These are phyloP conservation scores for Borovskyia barvae DNA, from an alignment of 208 protist species.

Conservation along the genomic window DNA sequence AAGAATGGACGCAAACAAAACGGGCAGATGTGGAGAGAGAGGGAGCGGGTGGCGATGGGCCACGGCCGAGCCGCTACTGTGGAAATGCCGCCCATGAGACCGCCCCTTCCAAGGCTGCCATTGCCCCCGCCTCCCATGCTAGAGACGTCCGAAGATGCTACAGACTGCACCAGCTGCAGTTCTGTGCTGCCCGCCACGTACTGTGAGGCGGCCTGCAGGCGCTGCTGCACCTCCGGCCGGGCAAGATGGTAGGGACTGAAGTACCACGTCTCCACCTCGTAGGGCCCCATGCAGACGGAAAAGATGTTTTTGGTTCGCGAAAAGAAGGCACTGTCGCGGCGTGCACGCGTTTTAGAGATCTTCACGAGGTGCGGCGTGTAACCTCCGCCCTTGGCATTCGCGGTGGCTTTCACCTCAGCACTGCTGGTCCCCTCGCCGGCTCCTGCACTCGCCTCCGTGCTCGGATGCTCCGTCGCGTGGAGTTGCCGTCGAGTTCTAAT, in stretches of 20 bases:
- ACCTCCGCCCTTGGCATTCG: conserved; percentile 54
- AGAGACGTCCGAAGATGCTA: neutral
- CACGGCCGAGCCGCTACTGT: neutral
- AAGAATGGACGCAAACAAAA: conserved; percentile 97
- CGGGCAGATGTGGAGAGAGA: conserved; percentile 96
- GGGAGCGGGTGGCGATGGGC: conserved; percentile 39
- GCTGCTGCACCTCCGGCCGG: conserved; percentile 62
- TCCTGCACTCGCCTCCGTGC: conserved; percentile 5
- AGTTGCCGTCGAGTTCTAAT: conserved; percentile 75
- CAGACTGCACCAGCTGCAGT: conserved; percentile 38
- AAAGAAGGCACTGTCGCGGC: conserved; percentile 87
- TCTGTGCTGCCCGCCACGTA: conserved; percentile 47
- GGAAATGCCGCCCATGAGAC: neutral
- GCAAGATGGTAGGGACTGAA: conserved; percentile 96
- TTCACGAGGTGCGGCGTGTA: conserved; percentile 47
- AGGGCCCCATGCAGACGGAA: conserved; percentile 94
- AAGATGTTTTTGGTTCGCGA: conserved; percentile 96
- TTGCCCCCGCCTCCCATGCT: neutral
- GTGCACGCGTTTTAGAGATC: conserved; percentile 63
- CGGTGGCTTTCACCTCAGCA: neutral
- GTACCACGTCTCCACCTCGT: conserved; percentile 97
- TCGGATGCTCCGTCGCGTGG: conserved; percentile 11
- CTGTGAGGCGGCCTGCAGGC: conserved; percentile 48
- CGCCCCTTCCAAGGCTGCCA: neutral
- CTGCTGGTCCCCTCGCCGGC: neutral